Evolutionary conservation across 164 flowering plant genomes (phyloP).

Genomic region (Dillenia turbinata): DNA sequence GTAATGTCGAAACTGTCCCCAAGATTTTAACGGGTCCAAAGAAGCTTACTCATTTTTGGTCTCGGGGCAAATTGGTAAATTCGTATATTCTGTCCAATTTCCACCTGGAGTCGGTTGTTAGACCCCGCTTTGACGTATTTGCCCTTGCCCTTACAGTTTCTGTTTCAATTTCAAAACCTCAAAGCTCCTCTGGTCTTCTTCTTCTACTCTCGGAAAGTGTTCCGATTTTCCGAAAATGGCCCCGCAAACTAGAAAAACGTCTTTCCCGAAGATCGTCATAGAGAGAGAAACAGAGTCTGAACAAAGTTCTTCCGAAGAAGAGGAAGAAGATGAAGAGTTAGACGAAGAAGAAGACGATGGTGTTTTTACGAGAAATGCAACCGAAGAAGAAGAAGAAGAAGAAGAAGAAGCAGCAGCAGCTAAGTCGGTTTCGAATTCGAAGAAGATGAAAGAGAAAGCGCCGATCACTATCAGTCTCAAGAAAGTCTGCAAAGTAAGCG

Average conservation of each 20-base stretch:
- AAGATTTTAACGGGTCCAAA: too few species aligned
- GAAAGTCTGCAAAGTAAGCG: conserved; percentile 83
- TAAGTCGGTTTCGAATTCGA: conserved; percentile 11
- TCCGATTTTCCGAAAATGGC: conserved; percentile 28
- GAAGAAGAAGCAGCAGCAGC: conserved; percentile 6
- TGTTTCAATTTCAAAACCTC: too few species aligned
- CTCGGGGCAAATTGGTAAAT: too few species aligned
- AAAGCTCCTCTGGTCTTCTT: too few species aligned
- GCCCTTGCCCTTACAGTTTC: too few species aligned
- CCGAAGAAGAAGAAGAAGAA: conserved; percentile 10
- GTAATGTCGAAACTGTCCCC: neutral
- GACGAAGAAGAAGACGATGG: conserved; percentile 35
- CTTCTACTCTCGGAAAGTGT: too few species aligned
- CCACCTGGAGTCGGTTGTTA: too few species aligned
- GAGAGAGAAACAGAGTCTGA: conserved; percentile 66
- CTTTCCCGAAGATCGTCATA: conserved; percentile 55
- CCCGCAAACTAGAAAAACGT: conserved; percentile 36
- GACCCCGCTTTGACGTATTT: too few species aligned
- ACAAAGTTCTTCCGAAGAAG: conserved; percentile 40
- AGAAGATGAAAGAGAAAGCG: conserved; percentile 40
- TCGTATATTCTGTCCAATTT: too few species aligned
- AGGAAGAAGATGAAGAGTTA: conserved; percentile 16
- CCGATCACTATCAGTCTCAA: conserved; percentile 76
- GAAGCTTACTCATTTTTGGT: too few species aligned
- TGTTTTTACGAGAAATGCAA: neutral